Evolutionary conservation across 2,329 filamentous ascomycete genomes (phyloP).

Genomic region (Huntiella moniliformis): DNA sequence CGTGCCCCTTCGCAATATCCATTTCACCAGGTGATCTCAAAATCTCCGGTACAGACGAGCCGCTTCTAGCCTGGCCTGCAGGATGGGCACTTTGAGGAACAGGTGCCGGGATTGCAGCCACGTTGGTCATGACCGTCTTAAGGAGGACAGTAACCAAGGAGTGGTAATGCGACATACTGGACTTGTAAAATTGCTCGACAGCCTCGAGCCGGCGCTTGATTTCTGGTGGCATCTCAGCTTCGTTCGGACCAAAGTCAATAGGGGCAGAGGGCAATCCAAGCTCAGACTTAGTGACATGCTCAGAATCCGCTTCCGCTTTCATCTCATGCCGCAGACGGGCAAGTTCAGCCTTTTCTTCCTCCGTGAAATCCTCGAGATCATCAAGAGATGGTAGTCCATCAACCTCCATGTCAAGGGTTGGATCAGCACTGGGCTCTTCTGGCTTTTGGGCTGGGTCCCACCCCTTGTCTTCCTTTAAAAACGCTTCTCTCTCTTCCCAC

Average conservation of each 20-base stretch:
- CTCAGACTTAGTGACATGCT: conserved; percentile 16
- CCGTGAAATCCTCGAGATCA: conserved; percentile 25
- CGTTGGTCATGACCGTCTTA: conserved; percentile 71
- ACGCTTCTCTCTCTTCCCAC: conserved; percentile 84
- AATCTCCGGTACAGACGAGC: conserved; percentile 22
- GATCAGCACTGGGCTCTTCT: conserved; percentile 23
- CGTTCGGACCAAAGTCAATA: conserved; percentile 28
- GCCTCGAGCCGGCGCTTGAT: conserved; percentile 47
- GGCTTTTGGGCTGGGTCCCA: conserved; percentile 35
- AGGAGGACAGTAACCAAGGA: conserved; percentile 84
- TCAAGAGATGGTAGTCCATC: conserved; percentile 20
- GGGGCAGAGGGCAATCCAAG: conserved; percentile 11
- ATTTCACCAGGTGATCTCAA: conserved; percentile 46
- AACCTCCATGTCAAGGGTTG: conserved; percentile 19
- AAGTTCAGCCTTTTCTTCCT: conserved; percentile 25
- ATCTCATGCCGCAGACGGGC: conserved; percentile 24
- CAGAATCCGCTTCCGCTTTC: conserved; percentile 16
- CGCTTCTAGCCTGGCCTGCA: conserved; percentile 19
- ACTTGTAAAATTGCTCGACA: conserved; percentile 72
- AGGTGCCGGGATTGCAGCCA: conserved; percentile 45
- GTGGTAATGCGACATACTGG: conserved; percentile 68
- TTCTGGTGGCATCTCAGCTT: conserved; percentile 29
- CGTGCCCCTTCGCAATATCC: conserved; percentile 61
- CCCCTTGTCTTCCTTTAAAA: conserved; percentile 79
- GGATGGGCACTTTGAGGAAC: conserved; percentile 11